Evolutionary conservation across 805 yeast species (phyloP), one percentile per base, ranked within the genome.

Genomic region (Osmozyma mogii): DNA sequence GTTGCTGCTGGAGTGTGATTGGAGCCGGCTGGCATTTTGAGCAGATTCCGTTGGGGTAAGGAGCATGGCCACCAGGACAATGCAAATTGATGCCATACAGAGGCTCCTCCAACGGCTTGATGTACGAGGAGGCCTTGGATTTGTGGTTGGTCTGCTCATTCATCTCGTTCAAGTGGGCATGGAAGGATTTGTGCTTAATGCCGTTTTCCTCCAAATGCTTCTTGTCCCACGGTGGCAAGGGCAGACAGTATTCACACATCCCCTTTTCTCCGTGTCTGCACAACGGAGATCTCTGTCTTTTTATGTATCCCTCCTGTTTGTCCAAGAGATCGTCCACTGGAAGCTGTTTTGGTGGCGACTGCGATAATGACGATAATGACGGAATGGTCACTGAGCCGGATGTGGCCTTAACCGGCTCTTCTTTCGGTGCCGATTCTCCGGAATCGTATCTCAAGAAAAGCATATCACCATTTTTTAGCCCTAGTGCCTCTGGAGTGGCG

Each of bases 171-270:
- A 88, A 54, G 50, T 87, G 67, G 0, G 96, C 79, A 50, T 87
- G 95, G 53, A 79, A 85, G 3, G 96, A 84, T 29, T 75, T 63
- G 54, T 89, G 97, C 54, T 92, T 92, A 50, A 89, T 84, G 22
- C 72, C 76, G 38, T 87, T 65, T 38, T 76, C 79, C 28, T 72
- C 72, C 40, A 78, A 78, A 51, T 87, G 89, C 14, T 68, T 72
- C 39, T 68, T 69, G 53, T 92, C 96, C 84, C 89, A 92, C 3
- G 98, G 97, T 20, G 95, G 96, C 30, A 92, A 59, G 0, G 97
- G 96, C 19, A 94, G 76, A 53, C 97, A 92, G 50, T 87, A 85
- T 49, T 92, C 98, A 55, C 98, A 92, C 97, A 92, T 92, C 2
- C 97, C 99, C 44, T 79, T 80, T 22, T 78, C 89, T 3, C 89